These are phyloP conservation scores for Spathaspora sp. DNA, from an alignment of 1,139 yeast genomes.

Conservation along the genomic window DNA sequence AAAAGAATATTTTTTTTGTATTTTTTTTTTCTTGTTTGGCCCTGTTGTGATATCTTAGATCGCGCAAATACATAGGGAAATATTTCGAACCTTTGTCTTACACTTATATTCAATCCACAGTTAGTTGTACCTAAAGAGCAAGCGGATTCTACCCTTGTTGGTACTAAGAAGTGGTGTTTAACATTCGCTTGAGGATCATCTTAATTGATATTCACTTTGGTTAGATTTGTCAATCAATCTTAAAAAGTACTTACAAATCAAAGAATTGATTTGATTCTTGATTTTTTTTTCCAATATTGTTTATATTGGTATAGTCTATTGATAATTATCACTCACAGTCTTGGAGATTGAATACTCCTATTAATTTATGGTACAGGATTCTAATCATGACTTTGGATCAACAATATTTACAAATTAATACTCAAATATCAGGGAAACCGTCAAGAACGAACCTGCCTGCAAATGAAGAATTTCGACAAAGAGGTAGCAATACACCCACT, in stretches of 20 bases:
- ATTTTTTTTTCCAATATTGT: no score
- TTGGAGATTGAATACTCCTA: no score
- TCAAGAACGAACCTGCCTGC: not conserved
- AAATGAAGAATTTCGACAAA: not conserved
- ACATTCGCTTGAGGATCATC: not conserved
- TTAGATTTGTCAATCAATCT: not conserved
- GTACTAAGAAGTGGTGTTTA: not conserved
- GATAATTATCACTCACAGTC: no score
- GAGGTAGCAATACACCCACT: not conserved
- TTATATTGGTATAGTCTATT: no score
- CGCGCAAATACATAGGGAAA: not conserved
- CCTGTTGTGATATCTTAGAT: not conserved
- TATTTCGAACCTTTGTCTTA: not conserved
- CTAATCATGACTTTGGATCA: conserved; percentile 28
- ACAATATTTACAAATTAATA: conserved; percentile 26
- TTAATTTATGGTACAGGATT: not conserved
- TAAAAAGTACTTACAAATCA: not conserved
- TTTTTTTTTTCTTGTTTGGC: not conserved
- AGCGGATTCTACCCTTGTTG: not conserved
- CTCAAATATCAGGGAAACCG: conserved; percentile 2
- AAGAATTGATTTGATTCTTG: not conserved
- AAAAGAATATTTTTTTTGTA: not conserved
- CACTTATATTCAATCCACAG: not conserved
- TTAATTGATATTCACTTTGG: not conserved
- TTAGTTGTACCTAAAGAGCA: not conserved